Percentiles rank a stretch among this genome's conserved stretches.
These are phyloP conservation scores for Ogataea siamensis DNA, from an alignment of 805 yeast genomes.

Conservation along the genomic window DNA sequence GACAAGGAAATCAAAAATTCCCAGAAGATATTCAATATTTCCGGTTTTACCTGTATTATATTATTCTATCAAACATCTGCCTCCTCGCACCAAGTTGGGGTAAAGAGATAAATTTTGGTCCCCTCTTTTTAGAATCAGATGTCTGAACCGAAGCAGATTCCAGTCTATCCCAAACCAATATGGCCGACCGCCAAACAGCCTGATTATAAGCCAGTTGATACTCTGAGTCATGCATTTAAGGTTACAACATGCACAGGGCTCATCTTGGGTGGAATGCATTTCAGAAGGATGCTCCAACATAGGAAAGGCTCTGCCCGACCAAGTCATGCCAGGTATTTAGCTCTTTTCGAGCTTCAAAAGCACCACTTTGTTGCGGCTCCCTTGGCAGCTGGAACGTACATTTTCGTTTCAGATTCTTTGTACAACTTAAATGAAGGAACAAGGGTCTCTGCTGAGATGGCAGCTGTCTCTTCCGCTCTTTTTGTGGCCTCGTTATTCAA, in stretches of 20 bases:
- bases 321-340: conserved; percentile 34
- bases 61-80: no score
- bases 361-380: conserved; percentile 36
- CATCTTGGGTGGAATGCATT: conserved; percentile 36
- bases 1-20: no score
- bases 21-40: no score
- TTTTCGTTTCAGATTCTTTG: conserved; percentile 33
- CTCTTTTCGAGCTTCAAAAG: conserved; percentile 30
- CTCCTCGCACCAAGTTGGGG: conserved; percentile 6
- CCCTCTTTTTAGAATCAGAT: conserved; percentile 8
- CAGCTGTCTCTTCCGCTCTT: conserved; percentile 25
- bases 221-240: conserved; percentile 31
- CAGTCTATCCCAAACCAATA: conserved; percentile 31
- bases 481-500: conserved; percentile 26
- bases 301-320: conserved; percentile 40
- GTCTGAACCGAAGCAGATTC: conserved; percentile 7
- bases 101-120: conserved; percentile 3
- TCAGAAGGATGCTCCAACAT: conserved; percentile 36
- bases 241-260: conserved; percentile 31
- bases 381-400: conserved; percentile 32
- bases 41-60: no score
- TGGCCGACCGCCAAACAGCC: conserved; percentile 22
- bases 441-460: conserved; percentile 29
- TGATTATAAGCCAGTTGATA: conserved; percentile 31
- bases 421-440: conserved; percentile 32